phyloP scores from a whole-genome alignment of 441 rosid species.

The Eruca vesicaria region DNA sequence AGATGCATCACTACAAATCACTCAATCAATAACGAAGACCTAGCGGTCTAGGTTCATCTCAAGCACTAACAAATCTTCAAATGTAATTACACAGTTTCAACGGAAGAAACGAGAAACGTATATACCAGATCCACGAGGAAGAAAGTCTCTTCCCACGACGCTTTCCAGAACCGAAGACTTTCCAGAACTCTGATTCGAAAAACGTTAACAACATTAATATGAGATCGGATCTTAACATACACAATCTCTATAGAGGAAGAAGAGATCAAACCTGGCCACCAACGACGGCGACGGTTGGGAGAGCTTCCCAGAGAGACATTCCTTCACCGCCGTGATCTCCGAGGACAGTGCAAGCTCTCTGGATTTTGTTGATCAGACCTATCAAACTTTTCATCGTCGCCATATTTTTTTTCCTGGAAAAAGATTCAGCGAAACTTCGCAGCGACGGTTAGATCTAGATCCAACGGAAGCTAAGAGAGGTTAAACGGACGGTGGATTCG shows the following conservation, averaged over 20 bases:
- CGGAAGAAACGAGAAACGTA: background rate
- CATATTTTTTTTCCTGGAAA: constrained; percentile 42
- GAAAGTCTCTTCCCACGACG: constrained; percentile 93
- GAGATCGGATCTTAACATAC: constrained; percentile 23
- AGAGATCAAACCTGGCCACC: constrained; percentile 84
- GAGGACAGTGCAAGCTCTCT: constrained; percentile 92
- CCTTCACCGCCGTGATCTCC: constrained; percentile 99
- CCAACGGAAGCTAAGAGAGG: background rate
- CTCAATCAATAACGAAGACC: too few species aligned
- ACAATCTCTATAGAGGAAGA: background rate
- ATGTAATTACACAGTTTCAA: background rate
- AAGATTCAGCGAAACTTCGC: constrained; percentile 32
- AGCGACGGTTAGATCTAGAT: constrained; percentile 27
- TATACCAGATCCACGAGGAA: constrained; percentile 99
- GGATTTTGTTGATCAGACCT: constrained; percentile 92
- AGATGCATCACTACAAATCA: background rate
- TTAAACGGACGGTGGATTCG: constrained; percentile 4
- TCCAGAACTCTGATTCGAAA: constrained; percentile 77
- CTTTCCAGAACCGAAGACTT: constrained; percentile 97
- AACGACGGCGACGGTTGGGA: constrained; percentile 95
- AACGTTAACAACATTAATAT: background rate
- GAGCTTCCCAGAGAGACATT: constrained; percentile 99
- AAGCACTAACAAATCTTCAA: background rate
- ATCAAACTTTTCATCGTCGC: constrained; percentile 97
- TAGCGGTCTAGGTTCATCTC: background rate